phyloP scores from a whole-genome alignment of 2,329 filamentous ascomycete genomes.

The Ascochyta fabae region DNA sequence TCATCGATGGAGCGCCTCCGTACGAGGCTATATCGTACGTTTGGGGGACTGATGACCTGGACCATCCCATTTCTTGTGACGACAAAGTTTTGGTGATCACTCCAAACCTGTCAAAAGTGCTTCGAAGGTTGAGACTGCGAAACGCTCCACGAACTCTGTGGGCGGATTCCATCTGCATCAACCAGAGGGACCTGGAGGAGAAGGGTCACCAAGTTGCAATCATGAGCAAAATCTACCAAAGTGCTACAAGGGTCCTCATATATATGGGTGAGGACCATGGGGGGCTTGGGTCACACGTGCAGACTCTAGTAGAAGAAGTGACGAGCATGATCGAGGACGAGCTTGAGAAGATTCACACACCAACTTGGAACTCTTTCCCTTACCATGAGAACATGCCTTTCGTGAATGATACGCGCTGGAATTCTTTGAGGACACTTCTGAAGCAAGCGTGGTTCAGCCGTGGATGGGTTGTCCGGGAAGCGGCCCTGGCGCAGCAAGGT shows the following conservation, averaged over 20 bases:
- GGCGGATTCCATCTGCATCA: background rate
- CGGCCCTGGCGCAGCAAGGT: background rate
- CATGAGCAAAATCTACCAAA: background rate
- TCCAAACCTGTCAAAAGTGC: background rate
- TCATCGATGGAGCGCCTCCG: background rate
- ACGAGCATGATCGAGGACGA: background rate
- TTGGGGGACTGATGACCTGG: background rate
- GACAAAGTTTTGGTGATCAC: background rate
- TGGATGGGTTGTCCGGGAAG: background rate
- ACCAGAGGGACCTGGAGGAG: background rate
- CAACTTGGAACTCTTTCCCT: background rate
- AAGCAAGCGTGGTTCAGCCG: background rate
- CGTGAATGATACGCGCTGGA: background rate
- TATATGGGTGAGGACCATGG: background rate
- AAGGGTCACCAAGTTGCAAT: background rate
- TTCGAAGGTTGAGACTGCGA: background rate
- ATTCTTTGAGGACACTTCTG: background rate
- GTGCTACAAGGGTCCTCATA: background rate
- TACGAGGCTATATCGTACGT: background rate
- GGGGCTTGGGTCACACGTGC: background rate
- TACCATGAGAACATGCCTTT: background rate
- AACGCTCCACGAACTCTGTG: background rate
- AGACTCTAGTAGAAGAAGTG: background rate
- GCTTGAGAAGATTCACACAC: background rate
- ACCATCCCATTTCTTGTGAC: background rate